Evolutionary conservation across 768 basidiomycete genomes (phyloP).

Genomic region (Suillus subluteus): DNA sequence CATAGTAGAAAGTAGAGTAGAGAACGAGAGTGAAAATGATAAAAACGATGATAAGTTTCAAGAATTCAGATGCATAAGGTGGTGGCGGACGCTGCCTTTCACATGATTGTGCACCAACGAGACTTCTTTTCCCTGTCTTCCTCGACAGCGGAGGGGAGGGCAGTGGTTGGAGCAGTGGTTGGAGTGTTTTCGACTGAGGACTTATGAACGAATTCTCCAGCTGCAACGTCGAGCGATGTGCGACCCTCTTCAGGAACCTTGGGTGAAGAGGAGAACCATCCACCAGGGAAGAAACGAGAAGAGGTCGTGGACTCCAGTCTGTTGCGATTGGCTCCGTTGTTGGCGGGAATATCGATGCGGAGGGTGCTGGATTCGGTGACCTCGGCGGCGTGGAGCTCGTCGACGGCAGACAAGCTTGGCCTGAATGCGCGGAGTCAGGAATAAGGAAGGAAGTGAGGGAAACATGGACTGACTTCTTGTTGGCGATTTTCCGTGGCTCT

Average conservation of each 20-base stretch:
- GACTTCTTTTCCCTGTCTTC: constrained; percentile 20
- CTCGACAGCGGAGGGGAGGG: constrained; percentile 16
- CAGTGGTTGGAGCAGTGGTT: constrained; percentile 12
- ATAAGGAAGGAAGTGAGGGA: not conserved
- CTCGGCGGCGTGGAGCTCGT: constrained; percentile 13
- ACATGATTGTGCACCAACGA: constrained; percentile 24
- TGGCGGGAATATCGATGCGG: constrained; percentile 21
- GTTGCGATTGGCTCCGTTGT: constrained; percentile 28
- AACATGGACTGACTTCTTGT: constrained; percentile 18
- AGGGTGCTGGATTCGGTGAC: constrained; percentile 7
- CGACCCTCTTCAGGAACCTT: constrained; percentile 46
- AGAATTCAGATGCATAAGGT: constrained; percentile 19
- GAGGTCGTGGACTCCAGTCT: constrained; percentile 58
- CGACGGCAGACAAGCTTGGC: constrained; percentile 13
- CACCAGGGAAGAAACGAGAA: constrained; percentile 61
- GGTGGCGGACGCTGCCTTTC: constrained; percentile 4
- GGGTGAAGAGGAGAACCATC: constrained; percentile 45
- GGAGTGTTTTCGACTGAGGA: constrained; percentile 10
- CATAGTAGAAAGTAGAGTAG: not conserved
- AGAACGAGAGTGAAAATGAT: constrained; percentile 7
- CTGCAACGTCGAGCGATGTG: constrained; percentile 52
- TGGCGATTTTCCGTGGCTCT: constrained; percentile 12
- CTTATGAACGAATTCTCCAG: constrained; percentile 46
- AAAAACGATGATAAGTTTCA: constrained; percentile 8
- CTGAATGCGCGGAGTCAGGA: constrained; percentile 13